These are phyloP conservation scores for Pseudogymnoascus sp. DNA, from an alignment of 2,329 filamentous ascomycete genomes.

Conservation along the genomic window DNA sequence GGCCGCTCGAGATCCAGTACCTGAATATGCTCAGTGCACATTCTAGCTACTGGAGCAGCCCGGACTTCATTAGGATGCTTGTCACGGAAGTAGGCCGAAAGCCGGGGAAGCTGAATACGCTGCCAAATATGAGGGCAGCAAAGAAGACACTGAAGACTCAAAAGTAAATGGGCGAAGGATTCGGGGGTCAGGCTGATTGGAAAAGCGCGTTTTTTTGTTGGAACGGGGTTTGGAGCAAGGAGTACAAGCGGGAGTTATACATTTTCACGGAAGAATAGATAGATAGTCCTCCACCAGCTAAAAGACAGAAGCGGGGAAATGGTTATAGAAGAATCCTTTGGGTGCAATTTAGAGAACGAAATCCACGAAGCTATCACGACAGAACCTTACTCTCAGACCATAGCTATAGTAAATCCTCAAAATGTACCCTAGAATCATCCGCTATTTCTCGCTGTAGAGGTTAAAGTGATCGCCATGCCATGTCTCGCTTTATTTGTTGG, in stretches of 20 bases:
- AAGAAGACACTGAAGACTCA: constrained; percentile 32
- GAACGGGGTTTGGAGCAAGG: background rate
- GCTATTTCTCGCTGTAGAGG: background rate
- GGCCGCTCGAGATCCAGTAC: constrained; percentile 89
- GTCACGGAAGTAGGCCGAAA: constrained; percentile 78
- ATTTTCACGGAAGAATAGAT: background rate
- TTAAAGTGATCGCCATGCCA: background rate
- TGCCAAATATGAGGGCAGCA: constrained; percentile 50
- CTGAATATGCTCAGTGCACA: constrained; percentile 95
- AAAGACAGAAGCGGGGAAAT: background rate
- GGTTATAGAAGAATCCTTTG: background rate
- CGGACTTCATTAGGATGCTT: constrained; percentile 82
- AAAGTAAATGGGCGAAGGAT: background rate
- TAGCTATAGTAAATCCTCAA: background rate
- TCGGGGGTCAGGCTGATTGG: background rate
- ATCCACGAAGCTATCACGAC: background rate
- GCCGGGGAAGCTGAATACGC: constrained; percentile 53
- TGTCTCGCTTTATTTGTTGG: background rate
- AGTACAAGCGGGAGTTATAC: background rate
- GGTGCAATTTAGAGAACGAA: background rate
- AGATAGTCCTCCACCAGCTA: background rate
- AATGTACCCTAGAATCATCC: background rate
- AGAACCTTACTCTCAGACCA: background rate
- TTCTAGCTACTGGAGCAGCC: constrained; percentile 83
- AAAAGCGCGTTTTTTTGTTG: background rate